A percentile compares a stretch with the other conserved stretches of the same genome.
Conservation (phyloP, 176 grass and related monocot genomes). For the Elaeis guineensis region DNA sequence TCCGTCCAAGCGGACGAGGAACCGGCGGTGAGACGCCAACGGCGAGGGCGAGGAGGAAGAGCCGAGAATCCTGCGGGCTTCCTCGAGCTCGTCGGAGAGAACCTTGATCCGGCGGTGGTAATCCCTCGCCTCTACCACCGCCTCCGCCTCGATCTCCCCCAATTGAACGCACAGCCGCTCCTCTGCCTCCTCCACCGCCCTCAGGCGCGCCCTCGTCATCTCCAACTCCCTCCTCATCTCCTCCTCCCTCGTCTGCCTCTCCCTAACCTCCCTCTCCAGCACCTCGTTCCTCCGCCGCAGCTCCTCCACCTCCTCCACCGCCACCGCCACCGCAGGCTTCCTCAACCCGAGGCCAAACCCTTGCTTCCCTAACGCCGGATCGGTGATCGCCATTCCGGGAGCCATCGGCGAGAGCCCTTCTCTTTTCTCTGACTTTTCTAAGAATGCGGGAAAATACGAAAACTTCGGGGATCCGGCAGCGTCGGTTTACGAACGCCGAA, state of each 20-base stretch:
- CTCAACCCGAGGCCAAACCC: not conserved
- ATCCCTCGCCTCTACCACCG: constrained; percentile 6
- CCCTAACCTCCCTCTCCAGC: constrained; percentile 26
- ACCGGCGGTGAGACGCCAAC: too few relatives aligned
- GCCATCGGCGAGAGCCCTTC: too few relatives aligned
- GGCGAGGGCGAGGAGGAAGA: too few relatives aligned
- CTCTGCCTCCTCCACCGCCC: constrained; percentile 27
- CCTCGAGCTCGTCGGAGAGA: too few relatives aligned
- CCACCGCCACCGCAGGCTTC: not conserved
- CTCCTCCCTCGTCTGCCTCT: constrained; percentile 17
- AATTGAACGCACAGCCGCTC: constrained; percentile 25
- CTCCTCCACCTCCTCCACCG: constrained; percentile 14
- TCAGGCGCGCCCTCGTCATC: constrained; percentile 3
- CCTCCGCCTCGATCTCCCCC: constrained; percentile 28
- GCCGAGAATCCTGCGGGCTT: too few relatives aligned
- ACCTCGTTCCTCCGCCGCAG: constrained; percentile 26
- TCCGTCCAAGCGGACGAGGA: too few relatives aligned
- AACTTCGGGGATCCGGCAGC: too few relatives aligned
- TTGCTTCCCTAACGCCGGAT: too few relatives aligned
- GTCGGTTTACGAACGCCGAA: too few relatives aligned
- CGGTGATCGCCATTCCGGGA: too few relatives aligned
- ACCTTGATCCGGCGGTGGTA: not conserved
- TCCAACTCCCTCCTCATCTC: constrained; percentile 7
- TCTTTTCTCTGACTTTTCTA: too few relatives aligned
- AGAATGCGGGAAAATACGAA: too few relatives aligned